Evolutionary conservation across 2,329 filamentous ascomycete genomes (phyloP).

Genomic region (Coniochaeta sp.): DNA sequence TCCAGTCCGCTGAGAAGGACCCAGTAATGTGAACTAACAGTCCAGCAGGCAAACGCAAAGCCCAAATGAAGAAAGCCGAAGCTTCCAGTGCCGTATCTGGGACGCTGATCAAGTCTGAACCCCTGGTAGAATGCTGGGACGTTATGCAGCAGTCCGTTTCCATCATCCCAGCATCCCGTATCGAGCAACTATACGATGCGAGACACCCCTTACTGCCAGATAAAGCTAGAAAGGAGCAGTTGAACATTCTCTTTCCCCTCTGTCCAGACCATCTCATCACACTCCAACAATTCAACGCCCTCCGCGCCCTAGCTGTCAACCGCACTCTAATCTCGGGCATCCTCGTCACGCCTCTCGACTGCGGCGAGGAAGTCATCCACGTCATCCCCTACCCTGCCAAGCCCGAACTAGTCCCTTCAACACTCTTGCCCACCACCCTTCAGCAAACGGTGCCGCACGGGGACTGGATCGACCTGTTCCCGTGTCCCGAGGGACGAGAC

Average conservation of each 20-base stretch:
- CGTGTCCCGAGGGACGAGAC: slow-evolving; percentile 27
- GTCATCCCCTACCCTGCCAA: slow-evolving; percentile 18
- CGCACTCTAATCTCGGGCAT: slow-evolving; percentile 24
- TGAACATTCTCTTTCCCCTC: slow-evolving; percentile 23
- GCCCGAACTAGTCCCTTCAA: slow-evolving; percentile 17
- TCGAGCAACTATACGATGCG: background rate
- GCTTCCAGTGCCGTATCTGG: slow-evolving; percentile 9
- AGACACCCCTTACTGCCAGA: background rate
- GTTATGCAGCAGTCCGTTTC: slow-evolving; percentile 22
- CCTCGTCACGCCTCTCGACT: slow-evolving; percentile 22
- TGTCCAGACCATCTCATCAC: slow-evolving; percentile 29
- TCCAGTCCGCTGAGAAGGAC: background rate
- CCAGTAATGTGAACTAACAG: background rate
- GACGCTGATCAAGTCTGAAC: slow-evolving; percentile 18
- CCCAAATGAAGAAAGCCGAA: background rate
- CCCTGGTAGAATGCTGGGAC: slow-evolving; percentile 26
- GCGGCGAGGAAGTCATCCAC: slow-evolving; percentile 20
- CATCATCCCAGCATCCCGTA: background rate
- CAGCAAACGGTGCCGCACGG: slow-evolving; percentile 28
- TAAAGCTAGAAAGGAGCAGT: background rate
- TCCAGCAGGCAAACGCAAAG: background rate
- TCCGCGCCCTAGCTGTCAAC: slow-evolving; percentile 28
- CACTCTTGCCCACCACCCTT: slow-evolving; percentile 28
- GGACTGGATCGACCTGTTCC: slow-evolving; percentile 34
- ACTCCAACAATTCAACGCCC: slow-evolving; percentile 31